A percentile compares a stretch with the other conserved stretches of the same genome.
phyloP scores from a whole-genome alignment of 1,139 yeast genomes.

The Scheffersomyces titani region DNA sequence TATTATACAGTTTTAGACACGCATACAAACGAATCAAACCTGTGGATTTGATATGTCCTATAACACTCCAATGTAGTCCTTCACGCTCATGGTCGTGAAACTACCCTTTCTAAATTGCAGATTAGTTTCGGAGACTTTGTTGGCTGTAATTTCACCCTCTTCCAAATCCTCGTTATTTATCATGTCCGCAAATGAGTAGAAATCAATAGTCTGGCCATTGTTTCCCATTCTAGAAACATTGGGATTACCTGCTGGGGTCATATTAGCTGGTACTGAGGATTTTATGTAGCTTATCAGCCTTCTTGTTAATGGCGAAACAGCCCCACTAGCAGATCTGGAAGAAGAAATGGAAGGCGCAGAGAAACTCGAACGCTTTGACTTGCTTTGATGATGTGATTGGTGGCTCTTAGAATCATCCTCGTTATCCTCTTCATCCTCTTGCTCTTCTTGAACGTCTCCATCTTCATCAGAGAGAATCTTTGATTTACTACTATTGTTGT shows the following conservation, averaged over 20 bases:
- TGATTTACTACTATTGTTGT: conserved; percentile 1
- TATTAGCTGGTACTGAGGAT: background rate
- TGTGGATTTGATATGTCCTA: background rate
- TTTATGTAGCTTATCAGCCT: background rate
- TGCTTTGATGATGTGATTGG: background rate
- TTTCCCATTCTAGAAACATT: background rate
- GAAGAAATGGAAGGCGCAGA: background rate
- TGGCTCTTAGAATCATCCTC: conserved; percentile 1
- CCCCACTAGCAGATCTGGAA: background rate
- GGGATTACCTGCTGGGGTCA: background rate
- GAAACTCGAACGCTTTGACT: background rate
- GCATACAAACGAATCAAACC: background rate
- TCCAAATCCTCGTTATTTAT: conserved; percentile 18
- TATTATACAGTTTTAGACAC: background rate
- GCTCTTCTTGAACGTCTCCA: background rate
- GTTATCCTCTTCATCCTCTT: background rate
- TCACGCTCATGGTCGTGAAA: conserved; percentile 19
- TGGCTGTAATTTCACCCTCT: conserved; percentile 1
- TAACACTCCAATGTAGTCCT: conserved; percentile 19
- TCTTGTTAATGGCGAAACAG: background rate
- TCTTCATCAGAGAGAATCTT: background rate
- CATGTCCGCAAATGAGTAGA: conserved; percentile 37
- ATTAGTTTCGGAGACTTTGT: conserved; percentile 7
- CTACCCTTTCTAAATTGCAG: conserved; percentile 13
- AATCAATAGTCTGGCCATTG: conserved; percentile 23